Evolutionary conservation across 2,329 filamentous ascomycete species (phyloP).

Genomic region (Claviceps arundinis): DNA sequence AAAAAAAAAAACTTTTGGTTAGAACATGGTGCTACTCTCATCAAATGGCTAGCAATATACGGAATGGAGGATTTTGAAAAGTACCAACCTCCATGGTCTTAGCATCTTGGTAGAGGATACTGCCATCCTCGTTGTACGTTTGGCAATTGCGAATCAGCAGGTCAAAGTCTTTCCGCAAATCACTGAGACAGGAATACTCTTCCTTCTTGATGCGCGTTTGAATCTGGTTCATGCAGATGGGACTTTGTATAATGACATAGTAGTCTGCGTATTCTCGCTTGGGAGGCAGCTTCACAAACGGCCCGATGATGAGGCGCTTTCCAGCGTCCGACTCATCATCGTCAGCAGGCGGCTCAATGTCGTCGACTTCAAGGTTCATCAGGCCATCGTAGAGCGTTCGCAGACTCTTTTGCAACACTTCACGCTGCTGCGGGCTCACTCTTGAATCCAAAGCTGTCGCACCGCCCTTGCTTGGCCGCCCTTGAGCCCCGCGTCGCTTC

Average conservation of each 20-base stretch:
- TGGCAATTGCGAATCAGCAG: conserved; percentile 82
- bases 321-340: conserved; percentile 44
- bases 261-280: conserved; percentile 90
- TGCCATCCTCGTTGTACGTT: conserved; percentile 94
- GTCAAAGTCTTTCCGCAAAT: conserved; percentile 71
- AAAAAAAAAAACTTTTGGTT: background rate
- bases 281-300: conserved; percentile 82
- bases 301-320: conserved; percentile 77
- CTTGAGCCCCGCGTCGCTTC: conserved; percentile 61
- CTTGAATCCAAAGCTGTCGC: conserved; percentile 25
- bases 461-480: conserved; percentile 48
- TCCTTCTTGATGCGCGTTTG: conserved; percentile 91
- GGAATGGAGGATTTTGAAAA: background rate
- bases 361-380: conserved; percentile 74
- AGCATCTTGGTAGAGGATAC: conserved; percentile 82
- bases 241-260: conserved; percentile 81
- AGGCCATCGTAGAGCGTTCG: conserved; percentile 65
- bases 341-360: conserved; percentile 41
- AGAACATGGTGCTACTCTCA: background rate
- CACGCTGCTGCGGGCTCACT: conserved; percentile 56
- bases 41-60: background rate
- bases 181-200: conserved; percentile 70
- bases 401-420: conserved; percentile 66
- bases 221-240: conserved; percentile 94
- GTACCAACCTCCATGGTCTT: conserved; percentile 74